Evolutionary conservation across 78 protist species (phyloP), one percentile per base, ranked within the genome.

Genomic region (Mantamonas sphyraenae): DNA sequence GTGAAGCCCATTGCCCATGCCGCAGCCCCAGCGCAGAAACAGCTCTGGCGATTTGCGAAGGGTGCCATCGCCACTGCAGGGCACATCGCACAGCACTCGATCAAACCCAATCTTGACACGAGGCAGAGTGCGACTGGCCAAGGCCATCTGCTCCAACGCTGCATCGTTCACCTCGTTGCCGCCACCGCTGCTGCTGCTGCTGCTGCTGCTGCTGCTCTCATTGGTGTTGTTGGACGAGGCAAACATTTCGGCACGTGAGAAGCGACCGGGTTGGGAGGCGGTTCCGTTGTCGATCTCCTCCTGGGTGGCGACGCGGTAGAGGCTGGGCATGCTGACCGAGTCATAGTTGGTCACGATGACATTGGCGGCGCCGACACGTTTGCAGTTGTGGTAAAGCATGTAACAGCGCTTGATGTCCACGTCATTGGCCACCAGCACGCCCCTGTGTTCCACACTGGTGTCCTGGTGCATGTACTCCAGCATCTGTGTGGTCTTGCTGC

Each of bases 11-110:
- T 42, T 1, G 0, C 80, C 83, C 22, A 40, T 57, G 24, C 24
- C 2, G 0, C 81, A 66, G 10, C 8, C 22, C 98, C 98, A 97
- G 4, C 58, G 31, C 26, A 10, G 43, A 97, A 96, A 94, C 43
- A 90, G 28, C 40, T 64, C 82, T 35, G 87, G 89, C 47, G 77
- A 79, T 85, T 97, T 97, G 14, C 99, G 73, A 19, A 86, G 42
- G n/a, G 99, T 95, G 17, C 99, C 99, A 65, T 96, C 99, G 37
- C 86, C 89, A 24, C 73, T 30, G 82, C 99, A 96, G n/a, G 97
- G 98, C 33, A 93, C 99, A 64, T 97, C 99, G 51, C 84, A 50
- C 16, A 97, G 63, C 14, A 97, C 73, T 17, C 92, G 68, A 28
- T 93, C 98, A 57, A 80, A 94, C n/a, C 63, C 57, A 28, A 5